phyloP scores from a whole-genome alignment of 2,329 filamentous ascomycete genomes.

The Aspergillus intermedius region DNA sequence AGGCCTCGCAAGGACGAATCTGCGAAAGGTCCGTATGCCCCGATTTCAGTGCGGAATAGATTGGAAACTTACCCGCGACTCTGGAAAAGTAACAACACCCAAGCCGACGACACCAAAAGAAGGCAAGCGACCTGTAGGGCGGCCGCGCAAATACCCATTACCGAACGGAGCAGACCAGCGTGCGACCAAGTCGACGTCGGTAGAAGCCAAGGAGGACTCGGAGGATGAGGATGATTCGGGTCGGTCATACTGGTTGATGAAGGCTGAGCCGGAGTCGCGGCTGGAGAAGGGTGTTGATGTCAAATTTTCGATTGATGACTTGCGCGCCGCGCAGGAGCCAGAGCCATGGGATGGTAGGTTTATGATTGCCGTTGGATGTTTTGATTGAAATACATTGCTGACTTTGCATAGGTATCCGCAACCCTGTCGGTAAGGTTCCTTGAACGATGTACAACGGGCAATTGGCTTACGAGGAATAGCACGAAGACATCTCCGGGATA shows the following conservation, averaged over 20 bases:
- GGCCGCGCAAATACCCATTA: conserved; percentile 17
- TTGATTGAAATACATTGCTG: background rate
- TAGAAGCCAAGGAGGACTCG: conserved; percentile 9
- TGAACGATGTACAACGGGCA: background rate
- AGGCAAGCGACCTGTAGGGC: conserved; percentile 16
- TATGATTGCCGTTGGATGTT: conserved; percentile 13
- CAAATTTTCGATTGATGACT: conserved; percentile 88
- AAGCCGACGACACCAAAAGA: conserved; percentile 7
- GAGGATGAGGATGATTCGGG: conserved; percentile 11
- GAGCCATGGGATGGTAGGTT: conserved; percentile 84
- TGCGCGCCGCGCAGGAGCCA: conserved; percentile 63
- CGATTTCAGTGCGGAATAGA: background rate
- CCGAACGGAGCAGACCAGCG: conserved; percentile 11
- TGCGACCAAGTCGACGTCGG: conserved; percentile 11
- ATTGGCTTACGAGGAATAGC: conserved; percentile 42
- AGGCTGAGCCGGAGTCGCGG: conserved; percentile 81
- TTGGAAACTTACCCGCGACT: background rate
- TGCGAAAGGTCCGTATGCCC: conserved; percentile 6
- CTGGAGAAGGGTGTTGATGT: conserved; percentile 83
- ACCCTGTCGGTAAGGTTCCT: conserved; percentile 31
- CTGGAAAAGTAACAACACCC: background rate
- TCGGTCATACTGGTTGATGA: conserved; percentile 69
- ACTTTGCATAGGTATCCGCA: conserved; percentile 37
- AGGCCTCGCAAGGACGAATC: conserved; percentile 24
- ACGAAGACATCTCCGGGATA: conserved; percentile 80